Conservation (phyloP, 495 filamentous ascomycete genomes). For the Talaromyces adpressus region DNA sequence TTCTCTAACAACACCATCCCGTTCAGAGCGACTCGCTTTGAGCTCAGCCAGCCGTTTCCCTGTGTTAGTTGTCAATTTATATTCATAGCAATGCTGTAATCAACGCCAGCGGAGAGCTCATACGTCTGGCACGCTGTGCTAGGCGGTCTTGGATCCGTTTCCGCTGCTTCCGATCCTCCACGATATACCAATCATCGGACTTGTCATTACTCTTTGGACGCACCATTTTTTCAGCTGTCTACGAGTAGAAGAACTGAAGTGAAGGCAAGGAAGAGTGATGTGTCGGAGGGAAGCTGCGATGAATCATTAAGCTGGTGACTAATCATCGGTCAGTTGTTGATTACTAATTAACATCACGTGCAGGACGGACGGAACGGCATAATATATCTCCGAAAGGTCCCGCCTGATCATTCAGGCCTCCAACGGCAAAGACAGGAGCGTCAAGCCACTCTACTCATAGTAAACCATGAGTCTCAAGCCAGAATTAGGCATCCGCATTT, state of each 20-base stretch:
- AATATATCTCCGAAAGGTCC: background rate
- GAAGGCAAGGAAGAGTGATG: background rate
- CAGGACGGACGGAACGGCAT: background rate
- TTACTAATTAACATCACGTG: background rate
- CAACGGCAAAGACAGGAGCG: background rate
- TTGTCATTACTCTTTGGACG: background rate
- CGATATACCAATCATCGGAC: background rate
- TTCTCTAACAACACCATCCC: background rate
- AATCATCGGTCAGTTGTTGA: background rate
- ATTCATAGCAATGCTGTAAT: background rate
- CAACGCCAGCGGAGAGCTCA: too few species aligned
- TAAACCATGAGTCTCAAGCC: too few species aligned
- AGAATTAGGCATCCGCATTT: background rate
- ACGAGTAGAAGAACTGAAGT: background rate
- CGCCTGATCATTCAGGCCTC: background rate
- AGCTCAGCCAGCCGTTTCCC: background rate
- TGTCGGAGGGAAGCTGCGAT: too few species aligned
- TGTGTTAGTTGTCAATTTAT: background rate
- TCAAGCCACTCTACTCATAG: background rate
- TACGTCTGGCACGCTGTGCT: slow-evolving; percentile 13
- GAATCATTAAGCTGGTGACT: too few species aligned
- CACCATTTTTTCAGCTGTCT: background rate
- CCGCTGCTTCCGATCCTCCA: slow-evolving; percentile 4
- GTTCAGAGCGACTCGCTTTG: background rate
- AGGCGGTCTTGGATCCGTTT: slow-evolving; percentile 12